A percentile compares a stretch with the other conserved stretches of the same genome.
phyloP scores from a whole-genome alignment of 306 rosid genomes.

The Pterocarpus macrocarpus region DNA sequence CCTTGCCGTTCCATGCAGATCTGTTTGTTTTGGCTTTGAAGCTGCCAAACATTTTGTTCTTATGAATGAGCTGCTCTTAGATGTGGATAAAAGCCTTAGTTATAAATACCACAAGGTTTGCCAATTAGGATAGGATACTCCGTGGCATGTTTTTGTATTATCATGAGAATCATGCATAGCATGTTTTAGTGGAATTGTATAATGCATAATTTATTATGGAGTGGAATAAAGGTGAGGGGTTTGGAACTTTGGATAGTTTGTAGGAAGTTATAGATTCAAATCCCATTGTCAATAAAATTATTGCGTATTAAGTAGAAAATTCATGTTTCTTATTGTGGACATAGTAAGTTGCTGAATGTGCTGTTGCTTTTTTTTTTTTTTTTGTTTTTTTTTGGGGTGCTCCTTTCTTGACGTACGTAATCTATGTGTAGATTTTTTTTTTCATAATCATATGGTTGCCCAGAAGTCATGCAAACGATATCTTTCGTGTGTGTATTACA shows the following conservation, averaged over 20 bases:
- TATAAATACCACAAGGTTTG: neutral
- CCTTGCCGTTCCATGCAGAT: slow-evolving; percentile 21
- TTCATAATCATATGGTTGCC: no score
- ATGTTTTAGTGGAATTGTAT: neutral
- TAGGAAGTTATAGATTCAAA: neutral
- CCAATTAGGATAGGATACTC: neutral
- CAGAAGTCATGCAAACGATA: no score
- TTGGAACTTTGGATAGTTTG: neutral
- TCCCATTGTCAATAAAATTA: neutral
- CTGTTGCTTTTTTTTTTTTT: neutral
- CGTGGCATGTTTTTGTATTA: neutral
- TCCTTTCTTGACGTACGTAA: neutral
- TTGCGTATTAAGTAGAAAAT: neutral
- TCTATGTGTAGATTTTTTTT: no score
- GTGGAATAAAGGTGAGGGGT: neutral
- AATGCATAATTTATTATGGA: neutral
- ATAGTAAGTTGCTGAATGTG: neutral
- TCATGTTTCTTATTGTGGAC: neutral
- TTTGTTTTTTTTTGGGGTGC: neutral
- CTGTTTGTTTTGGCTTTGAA: slow-evolving; percentile 20
- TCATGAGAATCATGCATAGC: neutral
- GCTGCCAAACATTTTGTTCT: slow-evolving; percentile 18
- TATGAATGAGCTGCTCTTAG: neutral
- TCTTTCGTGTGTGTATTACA: no score
- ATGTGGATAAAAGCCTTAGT: slow-evolving; percentile 1